A percentile compares a stretch with the other conserved stretches of the same genome.
These are phyloP conservation scores for Neonectria faginata DNA, from an alignment of 2,329 filamentous ascomycete species.

Conservation along the genomic window DNA sequence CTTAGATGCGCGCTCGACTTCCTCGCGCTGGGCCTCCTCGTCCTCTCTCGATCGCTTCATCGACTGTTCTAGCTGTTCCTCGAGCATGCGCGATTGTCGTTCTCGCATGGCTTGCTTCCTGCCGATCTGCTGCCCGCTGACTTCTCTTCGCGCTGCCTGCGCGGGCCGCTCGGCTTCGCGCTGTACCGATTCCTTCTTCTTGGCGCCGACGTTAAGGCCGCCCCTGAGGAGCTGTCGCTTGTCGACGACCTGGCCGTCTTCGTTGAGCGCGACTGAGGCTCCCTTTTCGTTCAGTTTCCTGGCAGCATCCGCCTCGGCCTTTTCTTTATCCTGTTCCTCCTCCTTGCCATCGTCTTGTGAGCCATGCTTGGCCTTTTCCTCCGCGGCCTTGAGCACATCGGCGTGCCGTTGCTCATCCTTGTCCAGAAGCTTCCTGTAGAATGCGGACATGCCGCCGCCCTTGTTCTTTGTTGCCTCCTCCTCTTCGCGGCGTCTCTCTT, in stretches of 20 bases:
- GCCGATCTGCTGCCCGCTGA: constrained; percentile 57
- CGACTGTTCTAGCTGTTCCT: constrained; percentile 78
- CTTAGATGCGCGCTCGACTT: constrained; percentile 75
- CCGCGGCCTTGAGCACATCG: constrained; percentile 75
- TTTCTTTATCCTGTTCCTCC: constrained; percentile 65
- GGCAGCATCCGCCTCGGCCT: constrained; percentile 73
- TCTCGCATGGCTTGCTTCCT: constrained; percentile 77
- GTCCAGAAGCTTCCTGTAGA: constrained; percentile 80
- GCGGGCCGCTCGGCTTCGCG: constrained; percentile 39
- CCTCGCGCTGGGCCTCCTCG: constrained; percentile 71
- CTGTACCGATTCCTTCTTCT: constrained; percentile 63
- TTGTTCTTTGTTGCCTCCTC: constrained; percentile 73
- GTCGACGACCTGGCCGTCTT: constrained; percentile 85
- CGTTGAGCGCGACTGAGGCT: constrained; percentile 76
- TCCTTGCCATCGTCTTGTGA: constrained; percentile 48
- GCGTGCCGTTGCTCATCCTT: constrained; percentile 77
- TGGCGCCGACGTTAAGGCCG: constrained; percentile 78
- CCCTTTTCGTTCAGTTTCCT: constrained; percentile 73
- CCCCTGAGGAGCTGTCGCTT: constrained; percentile 83
- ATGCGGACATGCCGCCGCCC: constrained; percentile 77
- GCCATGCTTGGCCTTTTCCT: constrained; percentile 62
- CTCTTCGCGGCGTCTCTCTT: constrained; percentile 75
- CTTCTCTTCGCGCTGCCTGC: constrained; percentile 51
- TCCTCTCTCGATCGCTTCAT: constrained; percentile 79
- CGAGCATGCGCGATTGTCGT: constrained; percentile 82